phyloP scores from a whole-genome alignment of 306 rosid genomes.

The Canavalia gladiata region DNA sequence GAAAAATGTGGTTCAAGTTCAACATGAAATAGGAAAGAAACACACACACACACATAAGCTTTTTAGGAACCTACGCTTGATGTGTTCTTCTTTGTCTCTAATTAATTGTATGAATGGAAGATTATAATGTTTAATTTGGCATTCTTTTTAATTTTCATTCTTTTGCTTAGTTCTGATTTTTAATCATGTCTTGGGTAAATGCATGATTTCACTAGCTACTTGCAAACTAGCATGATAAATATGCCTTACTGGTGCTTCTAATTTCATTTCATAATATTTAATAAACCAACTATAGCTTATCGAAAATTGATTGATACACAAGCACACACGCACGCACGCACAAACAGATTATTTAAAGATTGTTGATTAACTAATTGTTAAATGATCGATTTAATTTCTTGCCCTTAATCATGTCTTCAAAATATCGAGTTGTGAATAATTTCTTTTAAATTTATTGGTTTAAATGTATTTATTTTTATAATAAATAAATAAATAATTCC shows the following conservation, averaged over 20 bases:
- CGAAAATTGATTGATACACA: no score
- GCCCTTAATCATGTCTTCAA: not conserved
- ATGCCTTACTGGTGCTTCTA: not conserved
- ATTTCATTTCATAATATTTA: not conserved
- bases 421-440: not conserved
- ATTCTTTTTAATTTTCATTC: not conserved
- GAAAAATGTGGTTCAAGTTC: constrained; percentile 35
- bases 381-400: no score
- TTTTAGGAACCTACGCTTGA: not conserved
- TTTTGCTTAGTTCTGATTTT: not conserved
- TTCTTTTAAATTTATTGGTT: not conserved
- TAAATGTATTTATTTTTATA: no score
- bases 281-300: not conserved
- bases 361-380: no score
- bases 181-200: no score
- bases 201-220: no score
- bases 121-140: not conserved
- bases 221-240: not conserved
- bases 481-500: no score
- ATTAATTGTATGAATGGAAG: not conserved
- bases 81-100: not conserved
- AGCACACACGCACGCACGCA: no score
- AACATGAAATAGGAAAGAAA: constrained; percentile 2
- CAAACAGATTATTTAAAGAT: no score
- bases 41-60: not conserved